Evolutionary conservation across 2,329 filamentous ascomycete genomes (phyloP).

Genomic region (Lithohypha guttulata): DNA sequence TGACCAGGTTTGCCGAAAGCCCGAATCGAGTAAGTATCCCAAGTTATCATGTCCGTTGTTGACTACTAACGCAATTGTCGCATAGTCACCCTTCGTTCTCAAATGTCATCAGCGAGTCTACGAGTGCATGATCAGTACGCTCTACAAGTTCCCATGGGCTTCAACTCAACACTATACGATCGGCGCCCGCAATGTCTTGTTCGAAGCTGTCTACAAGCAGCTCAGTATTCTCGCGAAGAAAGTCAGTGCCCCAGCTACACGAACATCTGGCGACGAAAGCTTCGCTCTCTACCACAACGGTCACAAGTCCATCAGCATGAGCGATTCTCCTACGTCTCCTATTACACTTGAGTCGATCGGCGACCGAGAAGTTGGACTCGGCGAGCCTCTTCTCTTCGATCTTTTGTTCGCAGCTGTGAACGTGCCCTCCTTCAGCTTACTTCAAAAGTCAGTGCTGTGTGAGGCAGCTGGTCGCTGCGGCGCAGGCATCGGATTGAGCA

Average conservation of each 20-base stretch:
- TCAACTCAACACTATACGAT: constrained; percentile 36
- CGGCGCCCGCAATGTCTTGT: constrained; percentile 37
- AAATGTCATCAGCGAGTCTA: constrained; percentile 44
- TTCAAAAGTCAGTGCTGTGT: constrained; percentile 23
- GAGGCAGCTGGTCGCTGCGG: constrained; percentile 9
- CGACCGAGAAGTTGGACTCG: constrained; percentile 28
- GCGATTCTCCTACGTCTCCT: neutral
- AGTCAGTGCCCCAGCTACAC: constrained; percentile 27
- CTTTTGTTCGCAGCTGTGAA: constrained; percentile 31
- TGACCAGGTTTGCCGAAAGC: constrained; percentile 38
- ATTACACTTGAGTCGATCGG: neutral
- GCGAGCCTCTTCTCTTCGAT: constrained; percentile 29
- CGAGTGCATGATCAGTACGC: constrained; percentile 41
- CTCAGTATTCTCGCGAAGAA: constrained; percentile 61
- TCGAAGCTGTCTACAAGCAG: constrained; percentile 39
- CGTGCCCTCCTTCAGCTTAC: constrained; percentile 35
- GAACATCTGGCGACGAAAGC: constrained; percentile 9
- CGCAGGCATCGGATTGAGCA: constrained; percentile 11
- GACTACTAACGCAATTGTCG: constrained; percentile 5
- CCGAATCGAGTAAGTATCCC: constrained; percentile 37
- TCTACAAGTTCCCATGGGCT: constrained; percentile 46
- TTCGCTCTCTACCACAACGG: neutral
- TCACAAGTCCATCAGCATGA: neutral
- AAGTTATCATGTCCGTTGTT: neutral
- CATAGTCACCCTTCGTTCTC: constrained; percentile 38